These are phyloP conservation scores for Hypoxylon crocopeplum DNA, from an alignment of 495 filamentous ascomycete species.

Conservation along the genomic window DNA sequence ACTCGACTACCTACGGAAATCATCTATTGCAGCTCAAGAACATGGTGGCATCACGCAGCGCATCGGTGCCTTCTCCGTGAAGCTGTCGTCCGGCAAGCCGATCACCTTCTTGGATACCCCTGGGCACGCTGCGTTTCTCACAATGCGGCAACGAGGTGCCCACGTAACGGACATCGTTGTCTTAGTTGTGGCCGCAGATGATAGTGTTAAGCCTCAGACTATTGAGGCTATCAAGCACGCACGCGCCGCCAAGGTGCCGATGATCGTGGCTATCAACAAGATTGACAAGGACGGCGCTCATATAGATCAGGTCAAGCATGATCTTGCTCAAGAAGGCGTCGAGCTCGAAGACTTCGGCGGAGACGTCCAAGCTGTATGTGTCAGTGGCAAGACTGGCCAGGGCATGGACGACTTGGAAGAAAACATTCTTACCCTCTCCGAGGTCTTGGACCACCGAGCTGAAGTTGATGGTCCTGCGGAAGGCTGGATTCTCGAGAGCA, in stretches of 20 bases:
- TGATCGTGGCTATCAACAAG: constrained; percentile 99
- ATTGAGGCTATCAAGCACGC: constrained; percentile 97
- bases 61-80: constrained; percentile 97
- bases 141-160: constrained; percentile 94
- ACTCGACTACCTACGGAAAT: constrained; percentile 91
- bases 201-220: constrained; percentile 97
- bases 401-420: constrained; percentile 95
- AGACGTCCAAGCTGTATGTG: constrained; percentile 87
- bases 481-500: constrained; percentile 95
- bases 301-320: constrained; percentile 82
- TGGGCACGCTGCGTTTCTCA: constrained; percentile 92
- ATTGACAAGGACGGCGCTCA: constrained; percentile 86
- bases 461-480: constrained; percentile 79
- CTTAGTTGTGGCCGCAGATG: constrained; percentile 94
- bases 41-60: constrained; percentile 99
- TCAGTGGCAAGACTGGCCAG: constrained; percentile 91
- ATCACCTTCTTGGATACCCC: constrained; percentile 99
- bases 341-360: constrained; percentile 96
- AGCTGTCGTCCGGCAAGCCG: constrained; percentile 79
- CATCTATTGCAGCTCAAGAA: constrained; percentile 86
- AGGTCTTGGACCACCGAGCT: constrained; percentile 88
- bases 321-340: constrained; percentile 82
- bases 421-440: constrained; percentile 79
- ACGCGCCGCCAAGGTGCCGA: constrained; percentile 85
- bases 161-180: constrained; percentile 97